phyloP scores from a whole-genome alignment of 768 basidiomycete genomes.

The Amanita inopinata region DNA sequence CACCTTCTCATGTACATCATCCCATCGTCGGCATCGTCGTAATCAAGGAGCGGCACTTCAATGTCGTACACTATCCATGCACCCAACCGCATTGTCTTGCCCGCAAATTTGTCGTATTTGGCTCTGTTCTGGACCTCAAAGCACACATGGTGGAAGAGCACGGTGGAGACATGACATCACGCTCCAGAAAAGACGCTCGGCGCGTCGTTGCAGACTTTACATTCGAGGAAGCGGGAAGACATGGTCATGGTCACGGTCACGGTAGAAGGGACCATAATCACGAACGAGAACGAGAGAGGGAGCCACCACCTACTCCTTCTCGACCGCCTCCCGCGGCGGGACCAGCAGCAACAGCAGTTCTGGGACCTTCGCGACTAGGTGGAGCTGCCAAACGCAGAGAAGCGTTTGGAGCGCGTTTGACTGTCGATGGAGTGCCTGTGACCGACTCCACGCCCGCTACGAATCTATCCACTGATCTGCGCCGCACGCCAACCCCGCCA shows the following conservation, averaged over 20 bases:
- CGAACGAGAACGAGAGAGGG: conserved; percentile 34
- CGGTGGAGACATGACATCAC: conserved; percentile 59
- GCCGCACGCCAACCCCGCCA: conserved; percentile 30
- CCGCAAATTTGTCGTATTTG: conserved; percentile 93
- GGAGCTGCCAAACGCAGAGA: conserved; percentile 40
- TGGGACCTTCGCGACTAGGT: conserved; percentile 12
- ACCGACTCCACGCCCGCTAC: conserved; percentile 4
- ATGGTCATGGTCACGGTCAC: conserved; percentile 28
- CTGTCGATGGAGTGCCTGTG: conserved; percentile 24
- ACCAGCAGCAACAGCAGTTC: conserved; percentile 11
- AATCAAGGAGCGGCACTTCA: conserved; percentile 74
- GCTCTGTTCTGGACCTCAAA: conserved; percentile 76
- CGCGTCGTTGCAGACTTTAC: conserved; percentile 67
- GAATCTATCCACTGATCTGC: conserved; percentile 16
- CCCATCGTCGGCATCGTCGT: too few species aligned
- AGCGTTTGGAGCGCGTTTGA: conserved; percentile 53
- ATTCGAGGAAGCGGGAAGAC: conserved; percentile 35
- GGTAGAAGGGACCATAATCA: conserved; percentile 37
- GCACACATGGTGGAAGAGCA: conserved; percentile 87
- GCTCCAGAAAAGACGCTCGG: conserved; percentile 59
- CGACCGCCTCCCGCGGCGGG: conserved; percentile 13
- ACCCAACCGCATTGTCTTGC: conserved; percentile 61
- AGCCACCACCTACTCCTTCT: conserved; percentile 30
- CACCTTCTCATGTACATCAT: too few species aligned
- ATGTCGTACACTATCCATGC: conserved; percentile 71